Base-by-base conservation (phyloP, 2,329 filamentous ascomycete species). In the Alternaria consortialis region DNA sequence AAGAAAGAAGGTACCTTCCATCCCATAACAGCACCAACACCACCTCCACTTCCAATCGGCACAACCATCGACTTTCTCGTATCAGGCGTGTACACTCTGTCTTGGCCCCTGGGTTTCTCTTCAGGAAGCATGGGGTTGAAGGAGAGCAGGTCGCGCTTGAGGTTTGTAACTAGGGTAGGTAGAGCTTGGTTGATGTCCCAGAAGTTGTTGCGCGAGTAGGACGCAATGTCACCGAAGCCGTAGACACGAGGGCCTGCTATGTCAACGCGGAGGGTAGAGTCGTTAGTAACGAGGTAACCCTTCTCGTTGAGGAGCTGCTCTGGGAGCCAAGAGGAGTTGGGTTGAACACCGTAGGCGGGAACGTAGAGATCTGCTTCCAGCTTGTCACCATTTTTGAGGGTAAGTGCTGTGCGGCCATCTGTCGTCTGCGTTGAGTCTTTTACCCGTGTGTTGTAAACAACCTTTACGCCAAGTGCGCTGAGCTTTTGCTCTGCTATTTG, bases 251-350 rank as follows among this genome's bases (percentile, higher is more conserved):
- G 71, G 3, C 81, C 81, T 4, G 80, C 80, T 7, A 65, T 72
- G 40, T 82, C 80, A 42, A 84, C 81, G 20, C 84, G 81, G 4
- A 84, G 75, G 1, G 81, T 84, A 9, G 68, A 53, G 0, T 63
- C 65, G 66, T 87, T 81, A 7, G 82, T 84, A 27, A 76, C 76
- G 44, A 89, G 81, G 72, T 83, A 84, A 13, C 83, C 83, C 5
- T 70, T 75, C 0, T 76, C 72, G 60, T 81, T 76, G 4, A 88
- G 78, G 40, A 85, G 80, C 7, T 77, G 69, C 4, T 69, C 53
- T 0, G 86, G 84, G 1, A 88, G 74, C 71, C 82, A 88, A 8
- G 76, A 77, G 20, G 81, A 84, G 73, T 86, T 87, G 0, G 85
- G 85, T 7, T 74, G 69, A 12, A 82, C 82, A 29, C 86, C 86